A percentile compares a stretch with the other conserved stretches of the same genome.
These are phyloP conservation scores for Aspergillus bertholletiae DNA, from an alignment of 495 filamentous ascomycete species.

Conservation along the genomic window DNA sequence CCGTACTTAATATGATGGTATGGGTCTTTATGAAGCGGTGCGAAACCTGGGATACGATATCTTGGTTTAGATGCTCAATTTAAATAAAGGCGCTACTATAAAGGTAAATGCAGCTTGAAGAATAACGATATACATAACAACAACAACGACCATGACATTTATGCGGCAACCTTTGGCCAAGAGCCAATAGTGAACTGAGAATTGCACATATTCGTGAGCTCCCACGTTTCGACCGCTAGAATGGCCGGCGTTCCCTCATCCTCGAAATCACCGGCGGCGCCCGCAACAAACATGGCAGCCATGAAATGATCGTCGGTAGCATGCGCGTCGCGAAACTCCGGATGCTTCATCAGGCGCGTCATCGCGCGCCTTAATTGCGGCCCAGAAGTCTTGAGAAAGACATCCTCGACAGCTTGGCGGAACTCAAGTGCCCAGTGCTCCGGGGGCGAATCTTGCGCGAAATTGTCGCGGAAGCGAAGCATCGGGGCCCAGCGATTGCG, in stretches of 20 bases:
- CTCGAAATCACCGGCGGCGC: conserved; percentile 46
- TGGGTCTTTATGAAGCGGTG: too few relatives aligned
- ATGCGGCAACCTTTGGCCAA: conserved; percentile 21
- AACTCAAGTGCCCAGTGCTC: conserved; percentile 56
- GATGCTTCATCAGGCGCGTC: conserved; percentile 59
- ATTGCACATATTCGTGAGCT: conserved; percentile 64
- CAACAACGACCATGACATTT: background rate
- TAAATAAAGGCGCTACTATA: too few relatives aligned
- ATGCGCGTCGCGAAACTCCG: conserved; percentile 57
- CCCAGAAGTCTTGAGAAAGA: conserved; percentile 45
- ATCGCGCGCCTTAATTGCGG: conserved; percentile 45
- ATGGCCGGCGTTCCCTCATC: conserved; percentile 38
- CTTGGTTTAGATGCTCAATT: too few relatives aligned
- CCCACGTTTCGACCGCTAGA: conserved; percentile 58
- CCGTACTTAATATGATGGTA: too few relatives aligned
- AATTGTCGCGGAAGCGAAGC: conserved; percentile 56
- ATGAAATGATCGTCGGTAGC: conserved; percentile 65
- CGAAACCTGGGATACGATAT: too few relatives aligned
- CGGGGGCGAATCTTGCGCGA: conserved; percentile 53
- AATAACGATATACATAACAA: background rate
- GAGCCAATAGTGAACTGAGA: conserved; percentile 51
- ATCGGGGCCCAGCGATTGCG: conserved; percentile 59
- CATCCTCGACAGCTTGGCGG: conserved; percentile 56
- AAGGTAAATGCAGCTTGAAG: too few relatives aligned
- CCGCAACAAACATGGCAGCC: conserved; percentile 54